Base-by-base conservation (phyloP, 306 rosid species). In the Lablab purpureus region DNA sequence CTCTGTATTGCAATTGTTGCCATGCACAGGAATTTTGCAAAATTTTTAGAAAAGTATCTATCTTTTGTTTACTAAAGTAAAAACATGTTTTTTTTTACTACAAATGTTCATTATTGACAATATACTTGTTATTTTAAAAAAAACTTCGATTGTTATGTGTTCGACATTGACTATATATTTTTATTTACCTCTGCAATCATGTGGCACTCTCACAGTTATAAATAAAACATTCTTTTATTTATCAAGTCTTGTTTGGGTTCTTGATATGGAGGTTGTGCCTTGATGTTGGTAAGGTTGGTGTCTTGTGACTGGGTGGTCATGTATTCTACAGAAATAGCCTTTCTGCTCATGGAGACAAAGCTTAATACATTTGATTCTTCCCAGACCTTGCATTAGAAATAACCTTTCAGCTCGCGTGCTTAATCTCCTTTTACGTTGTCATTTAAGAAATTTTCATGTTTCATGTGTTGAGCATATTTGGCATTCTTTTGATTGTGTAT, bases 391-490 rank as follows among this genome's bases (percentile, higher is more conserved):
- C 41, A n/a, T n/a, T n/a, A n/a, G n/a, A n/a, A n/a, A n/a, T n/a
- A n/a, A n/a, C n/a, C n/a, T n/a, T n/a, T n/a, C n/a, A n/a, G n/a
- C n/a, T n/a, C n/a, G n/a, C n/a, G n/a, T 51, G 68, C 30, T 46
- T 7, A 25, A 47, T 75, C 85, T 75, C 40, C 73, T 66, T 62
- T 41, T 67, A 46, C 56, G 51, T 14, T 22, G 56, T 34, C 72
- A 22, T 62, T 56, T 65, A 70, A 56, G 49, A 41, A 54, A 71
- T 15, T 18, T 28, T 65, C 65, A 52, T 62, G 55, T 63, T 84
- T 66, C 47, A 80, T 49, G 69, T 41, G 27, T 73, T 58, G 62
- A 70, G 69, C 62, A 25, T 51, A 30, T 77, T 19, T 84, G 41
- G 46, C 66, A 9, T 81, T 74, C 37, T 51, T 47, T 66, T 76